Evolutionary conservation across 2,329 filamentous ascomycete genomes (phyloP).

Genomic region (Fusarium solani-melongenae): DNA sequence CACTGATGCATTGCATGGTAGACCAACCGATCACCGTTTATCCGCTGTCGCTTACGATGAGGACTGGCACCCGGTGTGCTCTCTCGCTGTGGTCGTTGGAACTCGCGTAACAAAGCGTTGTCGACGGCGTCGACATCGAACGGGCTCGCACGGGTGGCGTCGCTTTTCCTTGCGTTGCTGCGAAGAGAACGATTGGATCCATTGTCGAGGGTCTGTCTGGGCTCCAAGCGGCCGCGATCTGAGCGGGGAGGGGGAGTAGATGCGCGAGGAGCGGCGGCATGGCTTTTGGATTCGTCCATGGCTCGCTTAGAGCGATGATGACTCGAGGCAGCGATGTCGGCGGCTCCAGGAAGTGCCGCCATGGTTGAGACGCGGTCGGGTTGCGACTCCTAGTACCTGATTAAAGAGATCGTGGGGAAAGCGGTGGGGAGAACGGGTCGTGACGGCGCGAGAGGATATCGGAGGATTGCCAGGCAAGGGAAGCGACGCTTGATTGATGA

Average conservation of each 20-base stretch:
- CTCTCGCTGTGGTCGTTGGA: constrained; percentile 63
- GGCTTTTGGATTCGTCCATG: constrained; percentile 47
- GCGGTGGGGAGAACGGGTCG: constrained; percentile 8
- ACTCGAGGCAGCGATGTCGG: constrained; percentile 43
- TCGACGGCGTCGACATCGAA: constrained; percentile 64
- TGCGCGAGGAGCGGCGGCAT: constrained; percentile 51
- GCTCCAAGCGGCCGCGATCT: constrained; percentile 57
- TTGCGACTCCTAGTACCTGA: constrained; percentile 11
- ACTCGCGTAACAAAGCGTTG: constrained; percentile 62
- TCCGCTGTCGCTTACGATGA: constrained; percentile 68
- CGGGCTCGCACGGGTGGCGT: constrained; percentile 49
- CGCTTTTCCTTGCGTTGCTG: constrained; percentile 50
- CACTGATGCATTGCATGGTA: neutral
- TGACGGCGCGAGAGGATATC: constrained; percentile 9
- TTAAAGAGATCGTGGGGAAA: constrained; percentile 8
- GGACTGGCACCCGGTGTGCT: constrained; percentile 66
- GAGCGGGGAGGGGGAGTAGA: constrained; percentile 58
- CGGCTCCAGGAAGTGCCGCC: constrained; percentile 49
- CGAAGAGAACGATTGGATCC: constrained; percentile 48
- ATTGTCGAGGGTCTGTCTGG: constrained; percentile 53
- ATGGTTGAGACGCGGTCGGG: constrained; percentile 40
- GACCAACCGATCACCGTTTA: constrained; percentile 70
- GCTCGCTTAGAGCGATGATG: constrained; percentile 48
- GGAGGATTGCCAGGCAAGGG: constrained; percentile 14
- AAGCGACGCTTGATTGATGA: constrained; percentile 10